These are phyloP conservation scores for Globisporangium lucens DNA, from an alignment of 352 stramenopile species.

Conservation along the genomic window DNA sequence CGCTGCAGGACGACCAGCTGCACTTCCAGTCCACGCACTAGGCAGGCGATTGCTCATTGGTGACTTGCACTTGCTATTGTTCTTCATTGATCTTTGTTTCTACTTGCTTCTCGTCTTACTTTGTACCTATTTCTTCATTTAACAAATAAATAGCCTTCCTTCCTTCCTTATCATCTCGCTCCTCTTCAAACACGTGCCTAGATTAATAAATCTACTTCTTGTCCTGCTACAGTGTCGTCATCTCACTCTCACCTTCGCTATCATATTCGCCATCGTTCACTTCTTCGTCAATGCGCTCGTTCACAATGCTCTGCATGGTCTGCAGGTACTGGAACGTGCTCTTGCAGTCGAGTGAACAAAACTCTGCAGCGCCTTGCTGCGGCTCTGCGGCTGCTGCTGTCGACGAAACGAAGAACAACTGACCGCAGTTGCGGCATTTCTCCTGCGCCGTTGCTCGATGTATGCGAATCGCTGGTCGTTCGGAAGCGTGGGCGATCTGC, in stretches of 20 bases:
- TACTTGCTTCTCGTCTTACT: conserved; percentile 2
- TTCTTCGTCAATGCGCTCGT: conserved; percentile 22
- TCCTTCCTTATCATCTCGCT: neutral
- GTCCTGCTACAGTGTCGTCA: neutral
- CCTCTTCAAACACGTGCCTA: neutral
- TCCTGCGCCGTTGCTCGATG: conserved; percentile 30
- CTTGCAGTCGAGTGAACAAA: conserved; percentile 65
- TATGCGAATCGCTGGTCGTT: conserved; percentile 1
- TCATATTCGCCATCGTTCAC: neutral
- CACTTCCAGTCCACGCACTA: conserved; percentile 57
- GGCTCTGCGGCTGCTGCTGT: conserved; percentile 19
- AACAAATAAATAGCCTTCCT: conserved; percentile 6
- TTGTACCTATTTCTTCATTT: neutral
- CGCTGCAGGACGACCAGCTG: conserved; percentile 55
- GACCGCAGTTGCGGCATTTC: conserved; percentile 49
- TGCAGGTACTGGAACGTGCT: conserved; percentile 53
- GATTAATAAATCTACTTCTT: neutral
- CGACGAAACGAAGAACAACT: conserved; percentile 42
- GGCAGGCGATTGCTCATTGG: neutral
- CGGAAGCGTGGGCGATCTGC: conserved; percentile 4
- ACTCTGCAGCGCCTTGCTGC: conserved; percentile 18
- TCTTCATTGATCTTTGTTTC: conserved; percentile 6
- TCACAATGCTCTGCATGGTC: conserved; percentile 38
- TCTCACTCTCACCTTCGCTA: neutral
- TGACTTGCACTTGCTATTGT: neutral